These are phyloP conservation scores for Leishmania guyanensis DNA, from an alignment of 208 protist genomes.

Conservation along the genomic window DNA sequence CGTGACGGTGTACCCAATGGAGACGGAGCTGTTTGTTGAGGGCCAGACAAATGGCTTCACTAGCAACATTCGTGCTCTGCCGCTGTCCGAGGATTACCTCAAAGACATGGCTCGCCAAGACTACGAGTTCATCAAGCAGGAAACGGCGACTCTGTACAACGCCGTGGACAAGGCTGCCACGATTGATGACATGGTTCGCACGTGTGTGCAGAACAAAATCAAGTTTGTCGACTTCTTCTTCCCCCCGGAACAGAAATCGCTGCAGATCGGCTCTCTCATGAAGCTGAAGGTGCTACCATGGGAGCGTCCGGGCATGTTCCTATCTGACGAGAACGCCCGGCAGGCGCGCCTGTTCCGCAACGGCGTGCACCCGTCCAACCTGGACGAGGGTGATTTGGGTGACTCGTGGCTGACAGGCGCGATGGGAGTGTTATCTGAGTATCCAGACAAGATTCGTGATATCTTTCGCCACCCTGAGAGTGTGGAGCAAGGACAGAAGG, in stretches of 20 bases:
- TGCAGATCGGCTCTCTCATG: constrained; percentile 62
- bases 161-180: constrained; percentile 42
- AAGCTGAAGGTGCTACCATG: constrained; percentile 76
- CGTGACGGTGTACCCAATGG: constrained; percentile 71
- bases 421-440: constrained; percentile 67
- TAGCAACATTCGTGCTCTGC: constrained; percentile 67
- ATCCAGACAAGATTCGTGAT: constrained; percentile 60
- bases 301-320: constrained; percentile 79
- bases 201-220: constrained; percentile 59
- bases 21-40: constrained; percentile 80
- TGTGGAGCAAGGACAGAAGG: constrained; percentile 51
- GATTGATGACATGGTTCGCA: constrained; percentile 56
- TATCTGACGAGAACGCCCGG: constrained; percentile 68
- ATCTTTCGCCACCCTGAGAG: constrained; percentile 76
- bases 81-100: constrained; percentile 67
- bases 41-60: constrained; percentile 57
- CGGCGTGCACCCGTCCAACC: constrained; percentile 71
- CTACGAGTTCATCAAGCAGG: constrained; percentile 48
- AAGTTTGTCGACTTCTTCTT: constrained; percentile 84
- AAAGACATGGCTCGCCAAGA: constrained; percentile 64
- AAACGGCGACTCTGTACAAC: constrained; percentile 56
- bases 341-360: constrained; percentile 78
- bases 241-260: constrained; percentile 69
- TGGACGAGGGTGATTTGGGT: constrained; percentile 81
- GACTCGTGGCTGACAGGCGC: constrained; percentile 84